A percentile compares a stretch with the other conserved stretches of the same genome.
Evolutionary conservation across 2,329 filamentous ascomycete species (phyloP).

Genomic region (Calonectria ilicicola): DNA sequence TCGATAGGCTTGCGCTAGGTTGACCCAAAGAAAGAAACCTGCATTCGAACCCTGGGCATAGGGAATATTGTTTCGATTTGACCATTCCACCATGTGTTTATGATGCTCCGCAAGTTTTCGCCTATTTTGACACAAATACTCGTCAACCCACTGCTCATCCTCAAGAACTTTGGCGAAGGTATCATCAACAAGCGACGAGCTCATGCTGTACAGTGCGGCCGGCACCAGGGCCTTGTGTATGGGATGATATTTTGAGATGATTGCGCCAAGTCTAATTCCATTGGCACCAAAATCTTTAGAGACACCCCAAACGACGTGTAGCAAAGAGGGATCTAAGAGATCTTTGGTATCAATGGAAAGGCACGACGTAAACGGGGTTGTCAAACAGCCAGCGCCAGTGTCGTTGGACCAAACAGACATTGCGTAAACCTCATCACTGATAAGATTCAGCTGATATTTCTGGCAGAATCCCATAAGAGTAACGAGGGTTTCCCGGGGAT

Average conservation of each 20-base stretch:
- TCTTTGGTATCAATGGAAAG: neutral
- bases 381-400: neutral
- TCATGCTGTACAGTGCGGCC: neutral
- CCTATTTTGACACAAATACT: neutral
- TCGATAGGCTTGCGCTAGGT: neutral
- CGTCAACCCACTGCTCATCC: neutral
- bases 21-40: neutral
- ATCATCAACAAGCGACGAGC: neutral
- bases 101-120: neutral
- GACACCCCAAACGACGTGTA: neutral
- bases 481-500: neutral
- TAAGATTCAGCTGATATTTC: neutral
- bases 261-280: neutral
- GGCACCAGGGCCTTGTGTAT: neutral
- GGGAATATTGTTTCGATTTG: neutral
- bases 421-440: neutral
- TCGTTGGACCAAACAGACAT: neutral
- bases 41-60: neutral
- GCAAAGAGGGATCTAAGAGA: neutral
- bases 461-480: neutral
- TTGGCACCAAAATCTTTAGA: neutral
- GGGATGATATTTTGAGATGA: neutral
- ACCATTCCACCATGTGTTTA: neutral
- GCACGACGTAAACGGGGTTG: neutral
- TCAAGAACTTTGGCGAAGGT: neutral